Base-by-base conservation (phyloP, 495 filamentous ascomycete genomes). In the Xylaria sp. region DNA sequence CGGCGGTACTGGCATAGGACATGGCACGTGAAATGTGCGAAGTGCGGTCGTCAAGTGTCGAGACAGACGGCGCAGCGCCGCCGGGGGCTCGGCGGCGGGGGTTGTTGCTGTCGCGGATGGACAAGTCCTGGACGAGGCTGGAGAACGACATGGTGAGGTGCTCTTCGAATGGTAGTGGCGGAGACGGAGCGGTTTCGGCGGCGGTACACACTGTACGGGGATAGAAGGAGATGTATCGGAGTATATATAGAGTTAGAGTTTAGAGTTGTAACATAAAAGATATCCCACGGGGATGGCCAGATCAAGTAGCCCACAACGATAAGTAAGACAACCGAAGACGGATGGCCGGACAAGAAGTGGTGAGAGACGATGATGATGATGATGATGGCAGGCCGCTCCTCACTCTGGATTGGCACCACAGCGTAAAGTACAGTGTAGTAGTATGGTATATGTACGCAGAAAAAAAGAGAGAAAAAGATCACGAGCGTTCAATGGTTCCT, bases 1-100 rank as follows among this genome's bases (percentile, higher is more conserved):
- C 94, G 37, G 92, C 87, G 19, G 94, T 97, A 83, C 93, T 95
- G 68, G 93, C 85, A 79, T 95, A 93, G 15, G 93, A 95, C 76
- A 87, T 90, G 64, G 90, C 89, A 69, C 87, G 87, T 5, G 93
- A 96, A 71, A 93, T 83, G 75, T 91, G 90, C 72, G 82, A 84
- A 12, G 90, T 87, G 61, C 83, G 82, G 75, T 88, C 89, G 75
- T 88, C 87, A 44, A 84, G 71, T 6, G 85, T 89, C 68, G 87
- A 88, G 31, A 73, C 79, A 4, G 87, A 86, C 43, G 83, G 76
- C n/a, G 80, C 76, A 19, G 69, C 82, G 69, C 81, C 79, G 76
- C 44, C 59, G 15, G 63, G 63, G 9, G 15, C 53, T 8, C 35
- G 53, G 52, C 73, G 73, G 72, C 85, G 75, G 24, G 79, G 78